A percentile compares a stretch with the other conserved stretches of the same genome.
Conservation (phyloP, 2,329 filamentous ascomycete genomes). For the Ascochyta fabae region DNA sequence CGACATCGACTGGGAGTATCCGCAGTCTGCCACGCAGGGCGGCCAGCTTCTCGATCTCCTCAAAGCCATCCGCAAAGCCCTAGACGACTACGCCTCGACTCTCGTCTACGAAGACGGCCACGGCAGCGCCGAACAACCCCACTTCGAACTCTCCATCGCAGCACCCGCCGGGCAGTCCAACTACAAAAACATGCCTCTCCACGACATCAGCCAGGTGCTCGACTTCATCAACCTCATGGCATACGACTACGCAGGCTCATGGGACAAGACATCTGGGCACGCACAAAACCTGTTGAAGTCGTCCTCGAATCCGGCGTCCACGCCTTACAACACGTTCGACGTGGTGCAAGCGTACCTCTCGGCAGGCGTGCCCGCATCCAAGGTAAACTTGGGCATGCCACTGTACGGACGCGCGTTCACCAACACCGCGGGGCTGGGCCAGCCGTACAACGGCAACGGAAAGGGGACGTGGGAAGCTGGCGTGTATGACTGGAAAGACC, state of each 20-base stretch:
- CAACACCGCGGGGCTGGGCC: conserved; percentile 76
- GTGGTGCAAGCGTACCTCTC: conserved; percentile 75
- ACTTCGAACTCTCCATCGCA: conserved; percentile 55
- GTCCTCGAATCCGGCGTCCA: conserved; percentile 63
- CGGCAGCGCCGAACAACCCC: conserved; percentile 36
- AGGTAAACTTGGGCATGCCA: conserved; percentile 90
- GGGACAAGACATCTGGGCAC: conserved; percentile 76
- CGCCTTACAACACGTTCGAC: conserved; percentile 77
- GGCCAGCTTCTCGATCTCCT: conserved; percentile 50
- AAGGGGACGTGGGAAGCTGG: conserved; percentile 79
- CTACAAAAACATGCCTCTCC: conserved; percentile 51
- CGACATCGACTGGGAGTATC: conserved; percentile 59
- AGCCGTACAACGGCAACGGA: conserved; percentile 73
- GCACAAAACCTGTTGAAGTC: conserved; percentile 78
- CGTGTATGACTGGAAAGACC: conserved; percentile 85
- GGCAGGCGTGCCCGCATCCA: conserved; percentile 66
- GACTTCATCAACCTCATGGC: conserved; percentile 61
- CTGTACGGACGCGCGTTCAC: conserved; percentile 88
- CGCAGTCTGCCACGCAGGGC: conserved; percentile 50
- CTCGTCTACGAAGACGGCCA: conserved; percentile 29
- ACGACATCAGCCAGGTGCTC: conserved; percentile 50
- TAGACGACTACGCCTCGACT: conserved; percentile 50
- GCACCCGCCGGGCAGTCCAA: conserved; percentile 54
- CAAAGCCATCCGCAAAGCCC: conserved; percentile 45
- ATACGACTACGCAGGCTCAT: conserved; percentile 72